Evolutionary conservation across 179 eudicot genomes (phyloP), one percentile per base, ranked within the genome.

Genomic region (Sideroxylon spinosum): DNA sequence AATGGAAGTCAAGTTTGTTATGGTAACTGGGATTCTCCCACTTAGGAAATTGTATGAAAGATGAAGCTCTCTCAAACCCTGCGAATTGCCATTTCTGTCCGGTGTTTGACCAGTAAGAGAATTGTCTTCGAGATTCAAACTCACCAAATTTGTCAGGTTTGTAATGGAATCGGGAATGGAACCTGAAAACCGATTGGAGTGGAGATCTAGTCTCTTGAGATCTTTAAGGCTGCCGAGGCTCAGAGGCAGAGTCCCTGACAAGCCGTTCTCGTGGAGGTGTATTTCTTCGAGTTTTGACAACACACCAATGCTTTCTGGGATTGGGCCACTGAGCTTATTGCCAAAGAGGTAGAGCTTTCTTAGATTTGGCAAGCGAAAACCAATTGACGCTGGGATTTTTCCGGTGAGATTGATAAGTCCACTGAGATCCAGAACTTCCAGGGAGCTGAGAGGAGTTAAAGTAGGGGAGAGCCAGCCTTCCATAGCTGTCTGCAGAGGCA

Each of bases 371-470:
- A 90, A 86, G 75, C 22, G 65, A 73, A 70, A 25, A 22, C 93
- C 91, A 0, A 90, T 84, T 1, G 74, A 46, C 13, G 75, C 25
- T 0, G 93, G 91, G 29, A 88, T 82, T 50, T 37, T 71, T 12
- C 93, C 90, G 0, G 83, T 81, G 7, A 88, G 78, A 50, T 83
- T 62, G 0, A 72, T 7, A 17, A 84, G 89, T 19, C 84, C 91
- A 37, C 87, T 86, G 6, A 90, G 90, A 74, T 89, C 80, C 25
- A 90, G 78, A 29, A 89, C 86, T 56, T 87, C 73, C 0, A 90
- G 88, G 44, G 78, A 89, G 20, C 81, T 67, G 11, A 90, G 80
- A 16, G 44, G 87, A 1, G 81, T 79, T 70, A 90, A 75, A 9
- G 88, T 83, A 76, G 84, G 84, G 2, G 91, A 82, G 1, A 90